A percentile compares a stretch with the other conserved stretches of the same genome.
Conservation (phyloP, 257 asterid genomes). For the Fraxinus quadrangulata region DNA sequence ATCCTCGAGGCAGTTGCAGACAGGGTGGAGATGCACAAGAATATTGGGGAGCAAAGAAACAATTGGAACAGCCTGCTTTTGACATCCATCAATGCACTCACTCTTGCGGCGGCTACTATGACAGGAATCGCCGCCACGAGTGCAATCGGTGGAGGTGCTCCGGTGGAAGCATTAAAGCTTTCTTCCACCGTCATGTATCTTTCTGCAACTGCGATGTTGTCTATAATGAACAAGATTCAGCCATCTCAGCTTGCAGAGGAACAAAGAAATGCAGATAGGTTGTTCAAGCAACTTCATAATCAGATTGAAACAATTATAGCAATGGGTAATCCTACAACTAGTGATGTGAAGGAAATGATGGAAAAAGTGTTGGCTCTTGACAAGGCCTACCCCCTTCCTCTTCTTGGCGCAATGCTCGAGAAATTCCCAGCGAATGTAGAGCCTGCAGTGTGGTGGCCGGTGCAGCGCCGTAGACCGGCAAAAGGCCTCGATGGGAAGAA, state of each 20-base stretch:
- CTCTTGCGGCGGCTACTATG: constrained; percentile 47
- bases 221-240: constrained; percentile 58
- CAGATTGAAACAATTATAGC: constrained; percentile 48
- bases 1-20: constrained; percentile 58
- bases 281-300: constrained; percentile 53
- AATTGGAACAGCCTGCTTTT: constrained; percentile 56
- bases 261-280: constrained; percentile 64
- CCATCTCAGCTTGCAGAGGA: constrained; percentile 84
- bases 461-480: constrained; percentile 18
- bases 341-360: constrained; percentile 52
- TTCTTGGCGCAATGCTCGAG: constrained; percentile 50
- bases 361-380: constrained; percentile 67
- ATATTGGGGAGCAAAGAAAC: constrained; percentile 55
- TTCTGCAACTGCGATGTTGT: constrained; percentile 51
- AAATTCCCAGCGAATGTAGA: constrained; percentile 46
- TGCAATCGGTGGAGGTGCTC: constrained; percentile 14
- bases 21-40: constrained; percentile 62
- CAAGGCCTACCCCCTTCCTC: constrained; percentile 64
- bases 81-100: constrained; percentile 49
- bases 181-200: constrained; percentile 48
- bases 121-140: constrained; percentile 32
- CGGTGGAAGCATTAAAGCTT: constrained; percentile 39
- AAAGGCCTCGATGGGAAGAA: background rate
- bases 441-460: constrained; percentile 72
- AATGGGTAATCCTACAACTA: constrained; percentile 34